Conservation (phyloP, 2,329 filamentous ascomycete genomes). For the Claviceps capensis region DNA sequence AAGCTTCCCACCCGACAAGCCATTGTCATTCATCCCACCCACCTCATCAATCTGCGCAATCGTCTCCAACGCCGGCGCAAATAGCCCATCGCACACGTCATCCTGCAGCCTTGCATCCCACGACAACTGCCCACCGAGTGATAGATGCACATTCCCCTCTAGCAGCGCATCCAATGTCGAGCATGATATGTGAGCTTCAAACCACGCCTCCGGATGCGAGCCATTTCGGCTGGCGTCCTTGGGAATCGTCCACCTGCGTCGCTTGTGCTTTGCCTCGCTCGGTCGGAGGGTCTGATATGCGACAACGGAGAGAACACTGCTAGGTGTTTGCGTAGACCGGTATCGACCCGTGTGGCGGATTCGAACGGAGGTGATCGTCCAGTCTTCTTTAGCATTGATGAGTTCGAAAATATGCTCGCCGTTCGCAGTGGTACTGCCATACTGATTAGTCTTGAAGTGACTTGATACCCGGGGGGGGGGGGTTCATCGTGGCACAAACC, state of each 20-base stretch:
- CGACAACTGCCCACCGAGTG: slow-evolving; percentile 12
- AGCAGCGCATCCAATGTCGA: slow-evolving; percentile 9
- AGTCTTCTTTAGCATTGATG: slow-evolving; percentile 1
- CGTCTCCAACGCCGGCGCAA: slow-evolving; percentile 16
- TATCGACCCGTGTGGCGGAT: slow-evolving; percentile 14
- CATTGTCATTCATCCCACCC: slow-evolving; percentile 16
- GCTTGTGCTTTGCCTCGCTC: not conserved
- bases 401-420: slow-evolving; percentile 10
- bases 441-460: not conserved
- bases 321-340: not conserved
- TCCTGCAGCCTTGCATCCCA: slow-evolving; percentile 14
- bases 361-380: slow-evolving; percentile 9
- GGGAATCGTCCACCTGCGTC: slow-evolving; percentile 4
- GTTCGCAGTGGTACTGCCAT: slow-evolving; percentile 6
- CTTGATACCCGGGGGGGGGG: too few species aligned
- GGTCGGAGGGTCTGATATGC: slow-evolving; percentile 11
- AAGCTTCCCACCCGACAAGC: slow-evolving; percentile 1
- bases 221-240: not conserved
- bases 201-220: slow-evolving; percentile 9
- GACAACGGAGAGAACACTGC: slow-evolving; percentile 12
- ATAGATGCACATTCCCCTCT: slow-evolving; percentile 13
- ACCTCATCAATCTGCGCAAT: slow-evolving; percentile 18
- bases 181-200: slow-evolving; percentile 17
- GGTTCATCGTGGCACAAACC: slow-evolving; percentile 11
- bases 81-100: slow-evolving; percentile 14